phyloP scores from a whole-genome alignment of 164 flowering plant species.

The Warburgia ugandensis region DNA sequence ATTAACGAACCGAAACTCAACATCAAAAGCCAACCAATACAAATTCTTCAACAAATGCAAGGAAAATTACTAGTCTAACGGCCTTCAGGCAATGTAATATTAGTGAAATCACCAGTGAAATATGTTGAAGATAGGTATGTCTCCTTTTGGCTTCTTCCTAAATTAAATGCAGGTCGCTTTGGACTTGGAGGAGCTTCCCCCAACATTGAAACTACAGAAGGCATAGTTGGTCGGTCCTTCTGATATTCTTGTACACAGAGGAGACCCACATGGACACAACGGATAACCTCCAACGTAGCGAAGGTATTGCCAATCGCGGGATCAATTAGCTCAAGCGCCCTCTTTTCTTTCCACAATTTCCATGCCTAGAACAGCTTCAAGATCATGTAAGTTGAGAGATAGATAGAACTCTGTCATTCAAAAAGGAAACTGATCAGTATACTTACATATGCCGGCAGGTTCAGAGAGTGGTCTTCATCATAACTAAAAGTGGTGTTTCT shows the following conservation, averaged over 20 bases:
- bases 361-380: slow-evolving; percentile 7
- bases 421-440: no score
- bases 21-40: no score
- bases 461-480: slow-evolving; percentile 5
- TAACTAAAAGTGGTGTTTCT: no score
- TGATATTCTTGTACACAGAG: slow-evolving; percentile 3
- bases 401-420: no score
- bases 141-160: background rate
- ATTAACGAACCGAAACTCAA: no score
- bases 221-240: background rate
- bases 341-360: slow-evolving; percentile 5
- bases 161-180: background rate
- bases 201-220: slow-evolving; percentile 1
- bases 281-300: background rate
- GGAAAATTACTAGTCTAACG: no score
- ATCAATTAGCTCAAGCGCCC: slow-evolving; percentile 1
- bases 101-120: no score
- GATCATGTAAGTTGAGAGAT: no score
- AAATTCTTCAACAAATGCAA: no score
- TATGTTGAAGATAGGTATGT: background rate
- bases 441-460: slow-evolving; percentile 9
- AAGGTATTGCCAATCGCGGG: background rate
- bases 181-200: background rate
- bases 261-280: slow-evolving; percentile 5
- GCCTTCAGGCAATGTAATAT: background rate